phyloP scores from a whole-genome alignment of 2,329 filamentous ascomycete genomes.

The Aurifilum marmelostoma region DNA sequence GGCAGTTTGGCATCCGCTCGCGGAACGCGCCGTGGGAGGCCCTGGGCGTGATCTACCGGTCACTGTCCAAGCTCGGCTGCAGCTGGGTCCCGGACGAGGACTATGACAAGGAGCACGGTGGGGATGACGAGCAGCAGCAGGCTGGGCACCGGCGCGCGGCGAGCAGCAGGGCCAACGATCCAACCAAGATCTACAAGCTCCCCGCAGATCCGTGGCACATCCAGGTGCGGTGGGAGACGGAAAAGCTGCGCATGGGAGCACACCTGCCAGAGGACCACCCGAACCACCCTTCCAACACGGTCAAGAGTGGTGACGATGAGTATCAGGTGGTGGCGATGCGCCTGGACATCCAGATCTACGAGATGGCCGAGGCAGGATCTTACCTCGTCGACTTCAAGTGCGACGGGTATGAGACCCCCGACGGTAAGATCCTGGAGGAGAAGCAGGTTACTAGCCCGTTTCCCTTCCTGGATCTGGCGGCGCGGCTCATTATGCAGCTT shows the following conservation, averaged over 20 bases:
- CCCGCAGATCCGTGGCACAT: conserved; percentile 96
- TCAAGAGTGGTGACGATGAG: conserved; percentile 48
- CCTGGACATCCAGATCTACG: conserved; percentile 94
- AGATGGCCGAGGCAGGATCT: conserved; percentile 80
- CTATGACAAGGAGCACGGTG: conserved; percentile 51
- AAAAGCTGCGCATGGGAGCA: conserved; percentile 53
- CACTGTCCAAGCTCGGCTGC: conserved; percentile 83
- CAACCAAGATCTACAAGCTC: conserved; percentile 72
- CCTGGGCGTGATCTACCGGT: conserved; percentile 92
- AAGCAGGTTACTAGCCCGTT: conserved; percentile 96
- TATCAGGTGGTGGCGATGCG: conserved; percentile 85
- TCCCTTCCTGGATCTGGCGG: conserved; percentile 92
- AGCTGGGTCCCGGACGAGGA: conserved; percentile 78
- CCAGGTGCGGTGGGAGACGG: conserved; percentile 83
- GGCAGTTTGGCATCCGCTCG: conserved; percentile 97
- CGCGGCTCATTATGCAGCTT: conserved; percentile 88
- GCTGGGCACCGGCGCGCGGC: conserved; percentile 37
- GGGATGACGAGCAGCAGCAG: conserved; percentile 47
- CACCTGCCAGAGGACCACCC: conserved; percentile 39
- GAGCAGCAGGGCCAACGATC: conserved; percentile 49
- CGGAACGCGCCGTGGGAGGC: conserved; percentile 94
- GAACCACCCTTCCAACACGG: conserved; percentile 30
- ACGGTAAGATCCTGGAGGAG: conserved; percentile 79
- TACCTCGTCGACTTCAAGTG: conserved; percentile 99
- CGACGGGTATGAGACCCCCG: conserved; percentile 84